Evolutionary conservation across 805 yeast species (phyloP).

Genomic region (Monosporozyma servazzii): DNA sequence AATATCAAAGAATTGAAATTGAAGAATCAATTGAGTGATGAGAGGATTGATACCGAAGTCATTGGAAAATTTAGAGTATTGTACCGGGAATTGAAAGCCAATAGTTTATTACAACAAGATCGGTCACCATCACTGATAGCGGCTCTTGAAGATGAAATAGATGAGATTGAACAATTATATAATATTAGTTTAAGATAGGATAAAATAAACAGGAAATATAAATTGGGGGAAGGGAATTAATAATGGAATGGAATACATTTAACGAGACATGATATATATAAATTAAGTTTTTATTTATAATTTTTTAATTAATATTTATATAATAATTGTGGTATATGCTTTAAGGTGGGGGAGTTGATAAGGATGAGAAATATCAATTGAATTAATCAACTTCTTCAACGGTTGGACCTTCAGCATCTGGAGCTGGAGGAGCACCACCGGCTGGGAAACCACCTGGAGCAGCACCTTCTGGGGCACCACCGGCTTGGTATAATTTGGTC

Average conservation of each 20-base stretch:
- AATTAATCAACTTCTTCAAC: conserved; percentile 78
- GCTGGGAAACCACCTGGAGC: conserved; percentile 50
- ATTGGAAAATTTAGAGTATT: not conserved
- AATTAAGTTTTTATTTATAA: not conserved
- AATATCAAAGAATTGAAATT: conserved; percentile 8
- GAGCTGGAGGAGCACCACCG: conserved; percentile 54
- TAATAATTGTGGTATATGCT: not conserved
- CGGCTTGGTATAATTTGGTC: conserved; percentile 89
- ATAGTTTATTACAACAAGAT: not conserved
- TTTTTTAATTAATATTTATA: not conserved
- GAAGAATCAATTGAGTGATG: conserved; percentile 7
- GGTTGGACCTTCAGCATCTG: conserved; percentile 60
- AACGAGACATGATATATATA: not conserved
- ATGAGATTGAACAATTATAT: not conserved
- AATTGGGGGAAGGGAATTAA: too few species aligned
- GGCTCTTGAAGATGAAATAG: not conserved
- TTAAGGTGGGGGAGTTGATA: too few species aligned
- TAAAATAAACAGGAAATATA: too few species aligned
- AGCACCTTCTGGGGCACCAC: conserved; percentile 78
- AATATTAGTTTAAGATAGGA: not conserved
- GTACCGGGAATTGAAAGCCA: not conserved
- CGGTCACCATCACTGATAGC: not conserved
- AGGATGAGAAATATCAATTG: too few species aligned
- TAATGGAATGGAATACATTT: not conserved
- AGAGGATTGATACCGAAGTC: conserved; percentile 3